Evolutionary conservation across 371 early-diverging fungal genomes (phyloP).

Genomic region (Saksenaea oblongispora): DNA sequence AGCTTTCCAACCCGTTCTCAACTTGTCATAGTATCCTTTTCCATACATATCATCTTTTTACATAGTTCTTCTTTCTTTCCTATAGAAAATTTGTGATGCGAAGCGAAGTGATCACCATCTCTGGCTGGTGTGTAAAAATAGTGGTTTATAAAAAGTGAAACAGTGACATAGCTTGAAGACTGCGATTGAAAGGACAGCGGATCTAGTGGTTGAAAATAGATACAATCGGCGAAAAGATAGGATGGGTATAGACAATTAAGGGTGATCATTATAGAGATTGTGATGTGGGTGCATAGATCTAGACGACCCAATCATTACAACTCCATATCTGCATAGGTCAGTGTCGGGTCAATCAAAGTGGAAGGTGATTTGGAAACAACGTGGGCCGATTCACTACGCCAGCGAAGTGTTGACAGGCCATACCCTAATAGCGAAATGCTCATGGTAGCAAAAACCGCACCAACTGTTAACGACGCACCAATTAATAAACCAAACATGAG

Average conservation of each 20-base stretch:
- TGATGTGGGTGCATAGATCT: background rate
- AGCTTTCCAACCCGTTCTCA: too few relatives aligned
- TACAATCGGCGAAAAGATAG: background rate
- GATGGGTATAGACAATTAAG: background rate
- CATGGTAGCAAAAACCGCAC: conserved; percentile 15
- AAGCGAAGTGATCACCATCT: too few relatives aligned
- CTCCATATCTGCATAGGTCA: conserved; percentile 1
- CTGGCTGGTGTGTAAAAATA: too few relatives aligned
- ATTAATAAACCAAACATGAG: background rate
- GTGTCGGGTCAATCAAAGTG: background rate
- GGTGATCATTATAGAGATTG: background rate
- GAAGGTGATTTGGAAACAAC: background rate
- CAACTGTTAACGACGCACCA: conserved; percentile 5
- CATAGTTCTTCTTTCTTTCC: too few relatives aligned
- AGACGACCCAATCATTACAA: background rate
- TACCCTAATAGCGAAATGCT: conserved; percentile 17
- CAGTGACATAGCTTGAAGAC: too few relatives aligned
- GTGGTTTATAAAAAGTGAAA: too few relatives aligned
- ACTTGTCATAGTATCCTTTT: too few relatives aligned
- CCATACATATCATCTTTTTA: too few relatives aligned
- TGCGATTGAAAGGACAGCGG: background rate
- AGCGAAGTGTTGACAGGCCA: conserved; percentile 10
- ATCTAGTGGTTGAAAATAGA: background rate
- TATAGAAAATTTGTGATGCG: too few relatives aligned
- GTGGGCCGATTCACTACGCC: background rate